Percentiles rank a stretch among this genome's conserved stretches.
These are phyloP conservation scores for Amauroascus verrucosus DNA, from an alignment of 2,329 filamentous ascomycete genomes.

Conservation along the genomic window DNA sequence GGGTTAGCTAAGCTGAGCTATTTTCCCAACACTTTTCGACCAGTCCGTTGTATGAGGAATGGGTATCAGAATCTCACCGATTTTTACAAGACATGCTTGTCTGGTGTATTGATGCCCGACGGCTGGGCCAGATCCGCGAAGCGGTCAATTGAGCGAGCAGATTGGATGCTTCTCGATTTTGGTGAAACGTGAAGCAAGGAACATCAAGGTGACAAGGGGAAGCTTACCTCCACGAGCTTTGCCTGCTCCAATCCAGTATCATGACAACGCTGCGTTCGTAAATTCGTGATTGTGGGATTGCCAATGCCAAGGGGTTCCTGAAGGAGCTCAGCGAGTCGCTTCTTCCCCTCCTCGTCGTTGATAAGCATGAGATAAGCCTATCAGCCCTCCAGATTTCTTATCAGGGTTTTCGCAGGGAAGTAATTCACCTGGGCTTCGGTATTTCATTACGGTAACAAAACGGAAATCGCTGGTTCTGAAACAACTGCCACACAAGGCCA, in stretches of 20 bases:
- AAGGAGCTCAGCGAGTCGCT: neutral
- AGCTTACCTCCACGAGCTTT: neutral
- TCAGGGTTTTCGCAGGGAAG: neutral
- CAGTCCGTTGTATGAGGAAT: neutral
- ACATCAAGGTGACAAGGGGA: neutral
- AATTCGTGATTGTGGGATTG: neutral
- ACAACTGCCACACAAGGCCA: conserved; percentile 4
- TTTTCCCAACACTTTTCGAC: neutral
- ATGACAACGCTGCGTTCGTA: no score
- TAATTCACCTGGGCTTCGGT: neutral
- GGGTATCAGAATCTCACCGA: neutral
- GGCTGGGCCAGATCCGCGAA: neutral
- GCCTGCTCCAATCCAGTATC: neutral
- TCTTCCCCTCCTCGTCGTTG: neutral
- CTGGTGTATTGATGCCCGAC: conserved; percentile 6
- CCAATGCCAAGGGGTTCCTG: neutral
- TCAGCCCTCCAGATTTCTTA: conserved; percentile 4
- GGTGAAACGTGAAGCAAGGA: neutral
- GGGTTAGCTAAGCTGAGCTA: conserved; percentile 4
- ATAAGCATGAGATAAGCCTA: conserved; percentile 11
- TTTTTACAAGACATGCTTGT: neutral
- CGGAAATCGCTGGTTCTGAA: neutral
- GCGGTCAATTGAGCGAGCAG: neutral
- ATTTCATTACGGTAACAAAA: neutral
- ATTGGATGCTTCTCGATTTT: neutral